Percentiles rank a stretch among this genome's conserved stretches.
These are phyloP conservation scores for Actinomortierella ambigua DNA, from an alignment of 371 early-diverging fungal genomes.

Conservation along the genomic window DNA sequence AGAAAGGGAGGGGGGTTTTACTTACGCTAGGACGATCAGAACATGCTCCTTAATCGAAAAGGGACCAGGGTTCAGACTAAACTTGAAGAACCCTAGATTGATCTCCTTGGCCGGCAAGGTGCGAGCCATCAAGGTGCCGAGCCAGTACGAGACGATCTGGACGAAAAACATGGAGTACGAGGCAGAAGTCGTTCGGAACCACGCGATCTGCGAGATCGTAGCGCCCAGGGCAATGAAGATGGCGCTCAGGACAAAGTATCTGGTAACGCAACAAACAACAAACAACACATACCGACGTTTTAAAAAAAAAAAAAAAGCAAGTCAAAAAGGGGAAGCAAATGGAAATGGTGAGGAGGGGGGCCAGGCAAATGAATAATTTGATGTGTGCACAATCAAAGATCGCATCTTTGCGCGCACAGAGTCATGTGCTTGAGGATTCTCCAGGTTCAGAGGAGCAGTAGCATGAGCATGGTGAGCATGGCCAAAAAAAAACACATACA, in stretches of 20 bases:
- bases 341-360: too few species aligned
- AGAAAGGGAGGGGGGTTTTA: too few species aligned
- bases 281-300: background rate
- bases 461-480: too few species aligned
- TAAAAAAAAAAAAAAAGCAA: background rate
- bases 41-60: constrained; percentile 53
- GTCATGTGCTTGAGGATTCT: too few species aligned
- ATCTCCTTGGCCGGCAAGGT: constrained; percentile 35
- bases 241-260: constrained; percentile 43
- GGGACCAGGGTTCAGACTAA: constrained; percentile 50
- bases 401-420: too few species aligned
- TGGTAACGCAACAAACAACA: constrained; percentile 6
- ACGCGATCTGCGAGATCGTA: constrained; percentile 42
- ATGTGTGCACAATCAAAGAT: too few species aligned
- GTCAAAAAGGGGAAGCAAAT: background rate
- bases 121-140: constrained; percentile 42
- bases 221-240: constrained; percentile 44
- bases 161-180: constrained; percentile 49
- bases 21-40: constrained; percentile 44
- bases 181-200: constrained; percentile 47
- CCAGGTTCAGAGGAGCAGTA: too few species aligned
- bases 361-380: too few species aligned
- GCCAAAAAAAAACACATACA: too few species aligned
- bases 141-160: constrained; percentile 45
- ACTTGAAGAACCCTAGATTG: constrained; percentile 38